These are phyloP conservation scores for Xylariaceae sp. DNA, from an alignment of 2,329 filamentous ascomycete species.

Conservation along the genomic window DNA sequence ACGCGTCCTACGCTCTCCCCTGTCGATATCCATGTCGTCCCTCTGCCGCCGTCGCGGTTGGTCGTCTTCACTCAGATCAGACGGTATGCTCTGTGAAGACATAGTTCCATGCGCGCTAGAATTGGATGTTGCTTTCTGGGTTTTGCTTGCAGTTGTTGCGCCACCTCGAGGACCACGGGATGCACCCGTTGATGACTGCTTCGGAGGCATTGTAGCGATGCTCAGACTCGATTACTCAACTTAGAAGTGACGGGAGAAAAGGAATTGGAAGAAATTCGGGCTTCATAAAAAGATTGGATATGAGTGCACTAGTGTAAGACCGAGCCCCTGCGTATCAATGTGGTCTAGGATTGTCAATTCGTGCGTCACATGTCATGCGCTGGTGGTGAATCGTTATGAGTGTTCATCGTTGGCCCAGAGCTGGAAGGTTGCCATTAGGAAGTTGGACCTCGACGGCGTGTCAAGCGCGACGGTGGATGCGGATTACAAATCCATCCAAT, in stretches of 20 bases:
- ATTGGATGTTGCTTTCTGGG: slow-evolving; percentile 16
- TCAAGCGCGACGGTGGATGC: too few species aligned
- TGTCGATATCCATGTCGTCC: slow-evolving; percentile 23
- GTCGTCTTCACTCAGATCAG: slow-evolving; percentile 21
- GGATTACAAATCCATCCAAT: too few species aligned
- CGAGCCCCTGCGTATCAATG: too few species aligned
- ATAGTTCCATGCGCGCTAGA: slow-evolving; percentile 10
- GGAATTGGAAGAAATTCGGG: too few species aligned
- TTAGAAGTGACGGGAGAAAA: background rate
- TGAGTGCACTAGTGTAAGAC: too few species aligned
- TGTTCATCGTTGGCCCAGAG: too few species aligned
- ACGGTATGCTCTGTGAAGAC: slow-evolving; percentile 11
- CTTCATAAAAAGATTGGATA: too few species aligned
- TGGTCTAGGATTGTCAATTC: too few species aligned
- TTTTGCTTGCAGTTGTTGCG: slow-evolving; percentile 12
- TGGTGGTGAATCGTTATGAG: too few species aligned
- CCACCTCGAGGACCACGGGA: slow-evolving; percentile 31
- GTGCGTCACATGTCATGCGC: too few species aligned
- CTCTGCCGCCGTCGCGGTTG: slow-evolving; percentile 9
- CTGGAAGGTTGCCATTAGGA: too few species aligned
- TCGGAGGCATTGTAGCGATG: slow-evolving; percentile 38
- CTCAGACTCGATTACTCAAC: background rate
- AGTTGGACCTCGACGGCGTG: too few species aligned
- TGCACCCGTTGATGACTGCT: slow-evolving; percentile 33
- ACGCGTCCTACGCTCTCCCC: slow-evolving; percentile 25